These are phyloP conservation scores for Coccomyxa sp. DNA, from an alignment of 139 green algal species.

Conservation along the genomic window DNA sequence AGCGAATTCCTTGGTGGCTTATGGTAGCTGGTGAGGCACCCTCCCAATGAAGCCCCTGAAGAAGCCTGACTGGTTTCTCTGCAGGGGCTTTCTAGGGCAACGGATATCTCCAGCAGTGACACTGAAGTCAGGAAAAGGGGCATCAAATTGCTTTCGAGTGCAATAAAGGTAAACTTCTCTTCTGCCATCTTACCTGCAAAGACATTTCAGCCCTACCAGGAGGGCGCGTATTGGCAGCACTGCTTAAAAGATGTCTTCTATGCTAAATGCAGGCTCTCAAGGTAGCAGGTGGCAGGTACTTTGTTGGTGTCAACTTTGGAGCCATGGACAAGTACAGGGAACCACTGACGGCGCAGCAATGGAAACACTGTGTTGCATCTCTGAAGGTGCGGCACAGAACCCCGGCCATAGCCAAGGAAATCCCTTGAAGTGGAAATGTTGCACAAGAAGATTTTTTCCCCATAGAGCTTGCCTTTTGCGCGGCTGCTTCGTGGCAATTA, in stretches of 20 bases:
- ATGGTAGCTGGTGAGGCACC: neutral
- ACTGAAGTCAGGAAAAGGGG: constrained; percentile 3
- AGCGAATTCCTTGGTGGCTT: neutral
- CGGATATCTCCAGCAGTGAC: constrained; percentile 19
- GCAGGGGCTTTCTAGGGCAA: constrained; percentile 13
- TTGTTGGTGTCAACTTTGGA: constrained; percentile 26
- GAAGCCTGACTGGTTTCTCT: neutral
- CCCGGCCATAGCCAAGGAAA: neutral
- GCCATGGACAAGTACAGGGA: constrained; percentile 31
- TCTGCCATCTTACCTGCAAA: neutral
- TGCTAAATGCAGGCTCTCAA: constrained; percentile 10
- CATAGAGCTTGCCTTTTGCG: too few species aligned
- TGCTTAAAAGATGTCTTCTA: neutral
- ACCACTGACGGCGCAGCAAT: neutral
- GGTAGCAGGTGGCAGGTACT: constrained; percentile 7
- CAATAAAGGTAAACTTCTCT: constrained; percentile 6
- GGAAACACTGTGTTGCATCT: constrained; percentile 5
- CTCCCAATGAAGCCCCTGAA: neutral
- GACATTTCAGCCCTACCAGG: neutral
- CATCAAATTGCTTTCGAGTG: constrained; percentile 8
- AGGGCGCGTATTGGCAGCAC: neutral
- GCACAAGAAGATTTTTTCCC: too few species aligned
- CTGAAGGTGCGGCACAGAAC: constrained; percentile 11
- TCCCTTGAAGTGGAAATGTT: too few species aligned
- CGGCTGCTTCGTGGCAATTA: too few species aligned